Percentiles rank a stretch among this genome's conserved stretches.
Evolutionary conservation across 2,329 filamentous ascomycete genomes (phyloP).

Genomic region (Botryotinia convoluta): DNA sequence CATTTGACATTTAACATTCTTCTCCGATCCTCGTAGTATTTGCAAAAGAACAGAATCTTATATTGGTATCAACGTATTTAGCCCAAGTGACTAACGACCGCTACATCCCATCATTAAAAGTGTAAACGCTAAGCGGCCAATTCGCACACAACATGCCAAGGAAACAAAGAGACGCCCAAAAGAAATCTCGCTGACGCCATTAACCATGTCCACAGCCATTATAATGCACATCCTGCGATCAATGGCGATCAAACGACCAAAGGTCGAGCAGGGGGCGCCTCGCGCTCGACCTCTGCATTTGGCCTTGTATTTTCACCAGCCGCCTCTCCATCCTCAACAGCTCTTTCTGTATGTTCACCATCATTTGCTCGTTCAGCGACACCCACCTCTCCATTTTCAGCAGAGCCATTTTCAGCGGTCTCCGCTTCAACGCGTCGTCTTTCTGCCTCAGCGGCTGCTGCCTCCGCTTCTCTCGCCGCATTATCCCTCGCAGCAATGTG

Average conservation of each 20-base stretch:
- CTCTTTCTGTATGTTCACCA: conserved; percentile 5
- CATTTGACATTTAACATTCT: neutral
- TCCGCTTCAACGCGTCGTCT: conserved; percentile 19
- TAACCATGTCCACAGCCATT: neutral
- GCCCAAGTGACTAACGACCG: neutral
- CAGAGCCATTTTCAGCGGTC: conserved; percentile 18
- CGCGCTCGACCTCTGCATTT: conserved; percentile 13
- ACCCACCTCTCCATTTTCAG: neutral
- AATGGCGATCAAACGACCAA: conserved; percentile 23
- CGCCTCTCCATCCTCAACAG: conserved; percentile 13
- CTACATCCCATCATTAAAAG: conserved; percentile 8
- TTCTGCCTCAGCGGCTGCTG: conserved; percentile 26
- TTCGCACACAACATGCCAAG: neutral
- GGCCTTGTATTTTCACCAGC: conserved; percentile 1
- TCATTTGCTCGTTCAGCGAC: neutral
- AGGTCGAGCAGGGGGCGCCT: conserved; percentile 22
- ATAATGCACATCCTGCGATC: neutral
- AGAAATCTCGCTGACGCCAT: neutral
- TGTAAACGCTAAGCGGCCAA: neutral
- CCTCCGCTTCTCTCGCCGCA: conserved; percentile 34
- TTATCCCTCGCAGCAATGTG: conserved; percentile 49
- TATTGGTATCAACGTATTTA: neutral
- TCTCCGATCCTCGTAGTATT: neutral
- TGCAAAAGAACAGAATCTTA: neutral
- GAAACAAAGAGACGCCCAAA: neutral